Evolutionary conservation across 257 asterid species (phyloP).

Genomic region (Salvia hispanica): DNA sequence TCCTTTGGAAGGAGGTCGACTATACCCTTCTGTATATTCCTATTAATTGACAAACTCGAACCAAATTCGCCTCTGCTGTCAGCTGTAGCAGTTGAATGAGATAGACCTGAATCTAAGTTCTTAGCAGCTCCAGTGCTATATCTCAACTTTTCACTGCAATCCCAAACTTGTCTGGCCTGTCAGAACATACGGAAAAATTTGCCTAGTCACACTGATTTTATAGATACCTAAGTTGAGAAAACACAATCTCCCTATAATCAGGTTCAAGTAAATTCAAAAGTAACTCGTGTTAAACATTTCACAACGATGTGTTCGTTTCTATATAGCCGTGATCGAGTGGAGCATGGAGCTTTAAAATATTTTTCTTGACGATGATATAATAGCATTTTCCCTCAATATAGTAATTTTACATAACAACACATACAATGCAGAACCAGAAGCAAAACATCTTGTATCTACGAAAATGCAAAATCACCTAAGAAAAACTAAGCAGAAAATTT

Average conservation of each 20-base stretch:
- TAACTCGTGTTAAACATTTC: background rate
- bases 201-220: background rate
- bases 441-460: background rate
- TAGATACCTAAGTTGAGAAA: slow-evolving; percentile 9
- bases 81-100: slow-evolving; percentile 14
- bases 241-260: background rate
- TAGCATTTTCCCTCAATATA: slow-evolving; percentile 11
- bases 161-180: slow-evolving; percentile 56
- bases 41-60: slow-evolving; percentile 35
- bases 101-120: slow-evolving; percentile 32
- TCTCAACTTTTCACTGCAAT: slow-evolving; percentile 43
- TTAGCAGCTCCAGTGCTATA: slow-evolving; percentile 34
- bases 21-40: slow-evolving; percentile 39
- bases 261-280: slow-evolving; percentile 12
- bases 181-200: slow-evolving; percentile 13
- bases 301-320: background rate
- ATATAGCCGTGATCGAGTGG: no score
- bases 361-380: background rate
- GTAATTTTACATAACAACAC: background rate
- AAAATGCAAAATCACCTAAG: no score
- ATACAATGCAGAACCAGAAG: slow-evolving; percentile 1
- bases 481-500: background rate
- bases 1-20: slow-evolving; percentile 41
- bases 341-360: no score
- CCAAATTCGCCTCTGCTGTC: slow-evolving; percentile 25